Evolutionary conservation across 257 asterid species (phyloP).

Genomic region (Nicotiana attenuata): DNA sequence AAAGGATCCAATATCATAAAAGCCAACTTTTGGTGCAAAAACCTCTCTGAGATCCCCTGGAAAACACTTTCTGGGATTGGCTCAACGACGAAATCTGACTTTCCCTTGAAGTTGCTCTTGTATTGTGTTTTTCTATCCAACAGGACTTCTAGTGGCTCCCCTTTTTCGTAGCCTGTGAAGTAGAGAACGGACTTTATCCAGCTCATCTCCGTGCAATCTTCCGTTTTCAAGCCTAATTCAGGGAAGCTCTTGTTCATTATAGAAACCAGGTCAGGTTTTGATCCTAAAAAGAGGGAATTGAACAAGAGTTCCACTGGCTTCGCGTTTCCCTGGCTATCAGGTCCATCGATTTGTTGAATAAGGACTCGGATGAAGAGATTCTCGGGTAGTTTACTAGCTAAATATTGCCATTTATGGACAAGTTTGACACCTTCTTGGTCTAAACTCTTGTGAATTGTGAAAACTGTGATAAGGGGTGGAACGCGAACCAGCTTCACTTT

Average conservation of each 20-base stretch:
- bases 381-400: conserved; percentile 13
- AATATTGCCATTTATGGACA: conserved; percentile 18
- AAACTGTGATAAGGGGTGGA: conserved; percentile 15
- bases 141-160: conserved; percentile 12
- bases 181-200: conserved; percentile 23
- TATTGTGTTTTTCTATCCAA: conserved; percentile 17
- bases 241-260: conserved; percentile 16
- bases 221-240: conserved; percentile 1
- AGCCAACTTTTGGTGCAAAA: conserved; percentile 4
- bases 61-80: conserved; percentile 15
- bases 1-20: conserved; percentile 27
- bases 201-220: conserved; percentile 20
- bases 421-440: conserved; percentile 12
- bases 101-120: conserved; percentile 20
- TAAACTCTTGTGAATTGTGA: conserved; percentile 15
- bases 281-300: conserved; percentile 23
- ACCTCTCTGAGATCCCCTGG: conserved; percentile 16
- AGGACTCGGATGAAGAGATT: conserved; percentile 15
- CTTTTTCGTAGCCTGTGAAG: conserved; percentile 13
- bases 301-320: not conserved
- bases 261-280: not conserved
- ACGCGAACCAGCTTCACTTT: conserved; percentile 21
- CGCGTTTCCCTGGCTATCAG: not conserved
- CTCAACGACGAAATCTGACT: conserved; percentile 22
- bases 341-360: conserved; percentile 10